Percentiles rank a stretch among this genome's conserved stretches.
These are phyloP conservation scores for Parvularia atlantis DNA, from an alignment of 78 protist species.

Conservation along the genomic window DNA sequence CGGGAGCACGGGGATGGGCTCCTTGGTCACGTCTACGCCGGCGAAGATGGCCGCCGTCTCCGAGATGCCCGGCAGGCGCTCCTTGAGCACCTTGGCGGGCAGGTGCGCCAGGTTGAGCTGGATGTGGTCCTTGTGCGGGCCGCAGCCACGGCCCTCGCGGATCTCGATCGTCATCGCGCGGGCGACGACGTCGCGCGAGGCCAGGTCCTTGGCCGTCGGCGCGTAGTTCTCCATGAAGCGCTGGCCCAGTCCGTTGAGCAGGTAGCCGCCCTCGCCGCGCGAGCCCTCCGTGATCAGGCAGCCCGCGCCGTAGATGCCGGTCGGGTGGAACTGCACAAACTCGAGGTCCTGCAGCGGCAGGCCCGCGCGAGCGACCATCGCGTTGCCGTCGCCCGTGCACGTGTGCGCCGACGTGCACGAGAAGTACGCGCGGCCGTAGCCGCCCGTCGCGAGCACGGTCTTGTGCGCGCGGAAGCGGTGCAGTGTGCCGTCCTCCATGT, in stretches of 20 bases:
- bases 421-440: constrained; percentile 53
- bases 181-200: constrained; percentile 98
- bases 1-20: constrained; percentile 97
- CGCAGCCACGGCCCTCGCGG: constrained; percentile 73
- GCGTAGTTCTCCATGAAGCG: constrained; percentile 98
- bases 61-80: constrained; percentile 90
- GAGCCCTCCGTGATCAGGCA: constrained; percentile 98
- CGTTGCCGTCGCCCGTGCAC: constrained; percentile 99
- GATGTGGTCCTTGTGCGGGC: constrained; percentile 90
- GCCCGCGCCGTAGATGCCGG: constrained; percentile 98
- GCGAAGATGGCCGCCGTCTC: constrained; percentile 98
- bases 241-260: constrained; percentile 90
- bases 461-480: constrained; percentile 82
- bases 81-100: constrained; percentile 60
- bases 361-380: constrained; percentile 87
- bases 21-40: constrained; percentile 97
- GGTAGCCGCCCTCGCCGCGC: constrained; percentile 98
- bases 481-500: constrained; percentile 81
- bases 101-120: constrained; percentile 90
- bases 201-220: constrained; percentile 95
- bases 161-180: constrained; percentile 96
- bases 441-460: constrained; percentile 90
- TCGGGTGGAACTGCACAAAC: constrained; percentile 99
- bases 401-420: constrained; percentile 92
- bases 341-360: constrained; percentile 80